Evolutionary conservation across 2,329 filamentous ascomycete genomes (phyloP).

Genomic region (Colletotrichum plurivorum): DNA sequence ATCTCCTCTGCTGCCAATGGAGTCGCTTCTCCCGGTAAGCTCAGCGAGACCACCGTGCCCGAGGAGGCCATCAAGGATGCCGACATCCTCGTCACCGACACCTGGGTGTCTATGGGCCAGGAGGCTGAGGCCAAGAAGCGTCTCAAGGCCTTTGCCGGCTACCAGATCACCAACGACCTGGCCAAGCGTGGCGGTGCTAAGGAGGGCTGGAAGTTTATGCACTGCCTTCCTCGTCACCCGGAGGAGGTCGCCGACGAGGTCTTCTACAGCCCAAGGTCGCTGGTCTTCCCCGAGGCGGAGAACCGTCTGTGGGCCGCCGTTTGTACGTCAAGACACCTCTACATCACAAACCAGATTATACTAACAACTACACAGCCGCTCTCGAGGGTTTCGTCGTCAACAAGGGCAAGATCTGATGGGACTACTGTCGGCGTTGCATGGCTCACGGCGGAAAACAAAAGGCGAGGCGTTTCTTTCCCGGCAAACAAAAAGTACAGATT

Average conservation of each 20-base stretch:
- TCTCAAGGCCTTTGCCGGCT: conserved; percentile 86
- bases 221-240: conserved; percentile 91
- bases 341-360: not conserved
- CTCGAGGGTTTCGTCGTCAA: conserved; percentile 95
- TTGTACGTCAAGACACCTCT: conserved; percentile 63
- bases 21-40: conserved; percentile 72
- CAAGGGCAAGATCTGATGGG: conserved; percentile 78
- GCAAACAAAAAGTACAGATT: conserved; percentile 40
- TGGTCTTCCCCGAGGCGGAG: conserved; percentile 95
- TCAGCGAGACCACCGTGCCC: conserved; percentile 83
- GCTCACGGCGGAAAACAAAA: conserved; percentile 25
- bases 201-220: conserved; percentile 96
- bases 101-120: conserved; percentile 99
- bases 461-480: conserved; percentile 31
- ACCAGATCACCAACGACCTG: conserved; percentile 90
- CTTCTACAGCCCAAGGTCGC: conserved; percentile 86
- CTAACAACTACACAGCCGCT: conserved; percentile 65
- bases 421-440: conserved; percentile 25
- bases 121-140: conserved; percentile 86
- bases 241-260: conserved; percentile 97
- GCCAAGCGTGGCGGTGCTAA: conserved; percentile 89
- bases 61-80: conserved; percentile 89
- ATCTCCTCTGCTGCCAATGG: conserved; percentile 76
- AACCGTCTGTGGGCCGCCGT: conserved; percentile 94
- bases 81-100: conserved; percentile 94